Percentiles rank a stretch among this genome's conserved stretches.
phyloP scores from a whole-genome alignment of 164 flowering plant genomes.

The Umbellularia californica region DNA sequence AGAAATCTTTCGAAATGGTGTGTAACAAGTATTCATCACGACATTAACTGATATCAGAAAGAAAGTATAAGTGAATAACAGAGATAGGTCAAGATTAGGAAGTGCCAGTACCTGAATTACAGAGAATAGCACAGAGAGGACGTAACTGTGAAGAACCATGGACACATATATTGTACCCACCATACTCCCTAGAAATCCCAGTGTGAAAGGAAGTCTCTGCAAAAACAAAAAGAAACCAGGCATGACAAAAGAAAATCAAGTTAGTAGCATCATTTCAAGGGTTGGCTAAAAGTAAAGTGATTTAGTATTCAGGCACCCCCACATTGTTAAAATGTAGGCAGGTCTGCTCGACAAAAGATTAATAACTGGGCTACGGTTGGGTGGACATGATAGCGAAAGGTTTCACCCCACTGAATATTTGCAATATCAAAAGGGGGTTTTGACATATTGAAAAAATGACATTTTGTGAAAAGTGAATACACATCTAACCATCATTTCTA shows the following conservation, averaged over 20 bases:
- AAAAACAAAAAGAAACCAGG: not conserved
- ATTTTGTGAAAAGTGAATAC: no score
- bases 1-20: no score
- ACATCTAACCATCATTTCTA: no score
- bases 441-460: no score
- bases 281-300: not conserved
- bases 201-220: constrained; percentile 91
- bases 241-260: not conserved
- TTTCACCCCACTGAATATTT: no score
- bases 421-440: no score
- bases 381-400: no score
- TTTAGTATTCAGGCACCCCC: not conserved
- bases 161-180: constrained; percentile 89
- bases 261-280: not conserved
- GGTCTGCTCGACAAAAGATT: no score
- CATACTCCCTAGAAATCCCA: constrained; percentile 82
- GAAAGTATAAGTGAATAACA: not conserved
- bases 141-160: constrained; percentile 93
- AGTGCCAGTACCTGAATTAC: constrained; percentile 65
- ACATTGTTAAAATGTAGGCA: no score
- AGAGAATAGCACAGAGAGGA: constrained; percentile 83
- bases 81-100: not conserved
- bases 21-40: no score
- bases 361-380: no score
- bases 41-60: constrained; percentile 1